Percentiles rank a stretch among this genome's conserved stretches.
Evolutionary conservation across 441 rosid genomes (phyloP).

Genomic region (Euphorbia corollata): DNA sequence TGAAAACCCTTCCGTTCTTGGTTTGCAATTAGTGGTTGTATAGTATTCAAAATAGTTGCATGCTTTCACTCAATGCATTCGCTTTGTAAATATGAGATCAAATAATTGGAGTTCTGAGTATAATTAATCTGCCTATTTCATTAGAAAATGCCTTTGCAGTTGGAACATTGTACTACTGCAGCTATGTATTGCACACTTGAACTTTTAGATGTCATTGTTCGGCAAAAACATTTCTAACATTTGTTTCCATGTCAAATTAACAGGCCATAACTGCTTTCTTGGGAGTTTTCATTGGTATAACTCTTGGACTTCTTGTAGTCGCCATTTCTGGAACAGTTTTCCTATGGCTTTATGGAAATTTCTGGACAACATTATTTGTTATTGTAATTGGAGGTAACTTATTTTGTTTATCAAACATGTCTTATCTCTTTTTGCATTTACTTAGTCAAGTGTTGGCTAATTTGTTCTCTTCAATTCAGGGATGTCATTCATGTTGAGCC

Average conservation of each 20-base stretch:
- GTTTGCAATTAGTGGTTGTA: background rate
- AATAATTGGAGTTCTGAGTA: background rate
- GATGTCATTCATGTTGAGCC: slow-evolving; percentile 51
- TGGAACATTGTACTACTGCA: background rate
- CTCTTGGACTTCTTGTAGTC: slow-evolving; percentile 52
- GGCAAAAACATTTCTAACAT: background rate
- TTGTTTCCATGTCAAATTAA: slow-evolving; percentile 19
- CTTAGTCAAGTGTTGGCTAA: slow-evolving; percentile 17
- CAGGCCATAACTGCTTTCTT: slow-evolving; percentile 57
- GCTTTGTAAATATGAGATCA: background rate
- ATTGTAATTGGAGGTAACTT: slow-evolving; percentile 59
- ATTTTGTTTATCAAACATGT: slow-evolving; percentile 10
- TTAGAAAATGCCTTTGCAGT: background rate
- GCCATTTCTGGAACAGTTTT: slow-evolving; percentile 56
- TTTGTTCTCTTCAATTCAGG: slow-evolving; percentile 40
- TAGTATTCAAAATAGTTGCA: background rate
- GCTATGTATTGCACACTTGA: slow-evolving; percentile 4
- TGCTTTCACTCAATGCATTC: slow-evolving; percentile 1
- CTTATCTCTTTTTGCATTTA: slow-evolving; percentile 8
- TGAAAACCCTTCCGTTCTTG: slow-evolving; percentile 6
- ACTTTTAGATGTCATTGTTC: background rate
- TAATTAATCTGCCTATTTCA: background rate
- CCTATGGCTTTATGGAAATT: slow-evolving; percentile 88
- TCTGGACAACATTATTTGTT: slow-evolving; percentile 69
- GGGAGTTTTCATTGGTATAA: slow-evolving; percentile 60